A percentile compares a stretch with the other conserved stretches of the same genome.
Evolutionary conservation across 78 protist species (phyloP).

Genomic region (Cavenderia fasciculata): DNA sequence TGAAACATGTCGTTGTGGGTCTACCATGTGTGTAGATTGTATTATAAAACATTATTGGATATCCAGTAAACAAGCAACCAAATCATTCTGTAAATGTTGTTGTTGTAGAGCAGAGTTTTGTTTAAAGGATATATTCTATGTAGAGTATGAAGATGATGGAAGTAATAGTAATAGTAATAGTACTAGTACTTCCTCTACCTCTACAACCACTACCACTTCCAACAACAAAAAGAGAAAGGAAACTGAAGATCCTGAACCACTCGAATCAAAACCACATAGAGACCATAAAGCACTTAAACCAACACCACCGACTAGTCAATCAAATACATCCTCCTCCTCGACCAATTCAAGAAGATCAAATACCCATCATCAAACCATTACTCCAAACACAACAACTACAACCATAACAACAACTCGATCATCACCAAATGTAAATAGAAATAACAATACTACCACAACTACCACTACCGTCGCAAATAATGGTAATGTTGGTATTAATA

Average conservation of each 20-base stretch:
- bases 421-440: not conserved
- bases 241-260: not conserved
- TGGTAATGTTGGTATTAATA: not conserved
- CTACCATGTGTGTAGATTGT: slow-evolving; percentile 48
- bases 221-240: no score
- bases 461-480: not conserved
- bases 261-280: not conserved
- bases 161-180: not conserved
- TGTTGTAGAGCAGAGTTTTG: slow-evolving; percentile 73
- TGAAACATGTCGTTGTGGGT: slow-evolving; percentile 38
- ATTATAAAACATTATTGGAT: slow-evolving; percentile 52
- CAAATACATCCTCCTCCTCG: no score
- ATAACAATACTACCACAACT: not conserved
- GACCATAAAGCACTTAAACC: not conserved
- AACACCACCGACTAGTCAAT: not conserved
- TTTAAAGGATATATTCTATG: slow-evolving; percentile 46
- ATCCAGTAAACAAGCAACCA: slow-evolving; percentile 6
- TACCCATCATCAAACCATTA: no score
- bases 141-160: slow-evolving; percentile 28
- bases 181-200: no score
- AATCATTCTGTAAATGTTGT: slow-evolving; percentile 42
- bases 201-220: no score
- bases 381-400: not conserved
- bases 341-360: no score
- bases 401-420: not conserved